These are phyloP conservation scores for Volvox africanus DNA, from an alignment of 139 green algal species.

Conservation along the genomic window DNA sequence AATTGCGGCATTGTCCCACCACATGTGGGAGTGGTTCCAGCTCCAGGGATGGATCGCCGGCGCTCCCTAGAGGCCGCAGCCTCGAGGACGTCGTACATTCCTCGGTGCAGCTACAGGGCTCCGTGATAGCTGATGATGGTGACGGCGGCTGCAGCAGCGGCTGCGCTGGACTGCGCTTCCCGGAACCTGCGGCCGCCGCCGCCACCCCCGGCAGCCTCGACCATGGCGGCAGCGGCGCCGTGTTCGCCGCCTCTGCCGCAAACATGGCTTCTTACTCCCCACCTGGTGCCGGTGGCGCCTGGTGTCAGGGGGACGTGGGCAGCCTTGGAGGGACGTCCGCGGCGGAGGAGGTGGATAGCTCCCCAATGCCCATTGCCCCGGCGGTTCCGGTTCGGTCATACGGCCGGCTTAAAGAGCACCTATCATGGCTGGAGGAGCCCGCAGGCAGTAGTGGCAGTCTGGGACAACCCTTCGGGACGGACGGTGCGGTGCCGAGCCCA, in stretches of 20 bases:
- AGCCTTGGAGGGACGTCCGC: background rate
- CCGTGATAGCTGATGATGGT: background rate
- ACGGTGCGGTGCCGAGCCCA: background rate
- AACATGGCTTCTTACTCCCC: background rate
- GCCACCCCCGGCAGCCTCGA: background rate
- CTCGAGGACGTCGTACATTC: background rate
- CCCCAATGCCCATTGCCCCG: background rate
- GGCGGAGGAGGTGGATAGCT: background rate
- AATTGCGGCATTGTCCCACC: background rate
- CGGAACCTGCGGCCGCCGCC: background rate
- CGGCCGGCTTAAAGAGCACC: background rate
- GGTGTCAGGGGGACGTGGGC: background rate
- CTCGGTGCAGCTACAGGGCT: background rate
- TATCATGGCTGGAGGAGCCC: background rate
- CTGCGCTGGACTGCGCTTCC: background rate
- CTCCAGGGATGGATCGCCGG: background rate
- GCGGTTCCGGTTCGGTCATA: background rate
- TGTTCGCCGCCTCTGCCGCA: background rate
- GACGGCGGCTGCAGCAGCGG: background rate
- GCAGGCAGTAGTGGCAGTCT: background rate
- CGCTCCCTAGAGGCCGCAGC: background rate
- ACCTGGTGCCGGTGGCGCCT: background rate
- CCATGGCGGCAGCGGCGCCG: background rate
- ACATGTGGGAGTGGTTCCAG: too few species aligned
- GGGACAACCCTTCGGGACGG: background rate